Evolutionary conservation across 768 basidiomycete species (phyloP).

Genomic region (Rickenella mellea): DNA sequence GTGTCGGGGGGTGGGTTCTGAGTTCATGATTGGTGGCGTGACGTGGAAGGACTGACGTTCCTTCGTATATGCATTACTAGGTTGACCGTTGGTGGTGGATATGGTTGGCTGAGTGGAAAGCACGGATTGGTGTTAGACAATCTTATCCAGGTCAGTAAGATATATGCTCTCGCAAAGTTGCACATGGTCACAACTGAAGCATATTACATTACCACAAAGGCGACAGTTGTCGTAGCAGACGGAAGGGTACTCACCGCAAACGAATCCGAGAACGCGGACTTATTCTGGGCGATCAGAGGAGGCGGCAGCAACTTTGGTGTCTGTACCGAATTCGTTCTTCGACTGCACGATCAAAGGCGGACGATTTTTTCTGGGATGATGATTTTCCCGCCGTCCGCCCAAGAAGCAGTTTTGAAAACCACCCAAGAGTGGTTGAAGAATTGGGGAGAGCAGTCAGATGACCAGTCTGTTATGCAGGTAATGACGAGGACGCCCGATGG

Average conservation of each 20-base stretch:
- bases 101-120: constrained; percentile 11
- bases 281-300: constrained; percentile 45
- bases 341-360: constrained; percentile 38
- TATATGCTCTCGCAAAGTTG: constrained; percentile 11
- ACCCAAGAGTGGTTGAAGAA: constrained; percentile 27
- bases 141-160: constrained; percentile 22
- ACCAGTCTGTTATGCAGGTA: too few relatives aligned
- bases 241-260: constrained; percentile 26
- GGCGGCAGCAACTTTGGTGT: constrained; percentile 48
- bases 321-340: constrained; percentile 38
- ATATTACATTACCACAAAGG: constrained; percentile 17
- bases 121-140: constrained; percentile 40
- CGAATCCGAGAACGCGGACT: constrained; percentile 23
- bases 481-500: too few relatives aligned
- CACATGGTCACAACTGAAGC: too few relatives aligned
- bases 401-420: constrained; percentile 15
- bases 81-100: constrained; percentile 14
- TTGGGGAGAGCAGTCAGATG: too few relatives aligned
- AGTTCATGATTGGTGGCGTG: too few relatives aligned
- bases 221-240: constrained; percentile 34
- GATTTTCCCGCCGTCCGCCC: constrained; percentile 20
- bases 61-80: constrained; percentile 14
- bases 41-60: constrained; percentile 9
- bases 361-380: constrained; percentile 36
- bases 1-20: background rate